phyloP scores from a whole-genome alignment of 352 stramenopile genomes.

The Phytophthora nicotianae region DNA sequence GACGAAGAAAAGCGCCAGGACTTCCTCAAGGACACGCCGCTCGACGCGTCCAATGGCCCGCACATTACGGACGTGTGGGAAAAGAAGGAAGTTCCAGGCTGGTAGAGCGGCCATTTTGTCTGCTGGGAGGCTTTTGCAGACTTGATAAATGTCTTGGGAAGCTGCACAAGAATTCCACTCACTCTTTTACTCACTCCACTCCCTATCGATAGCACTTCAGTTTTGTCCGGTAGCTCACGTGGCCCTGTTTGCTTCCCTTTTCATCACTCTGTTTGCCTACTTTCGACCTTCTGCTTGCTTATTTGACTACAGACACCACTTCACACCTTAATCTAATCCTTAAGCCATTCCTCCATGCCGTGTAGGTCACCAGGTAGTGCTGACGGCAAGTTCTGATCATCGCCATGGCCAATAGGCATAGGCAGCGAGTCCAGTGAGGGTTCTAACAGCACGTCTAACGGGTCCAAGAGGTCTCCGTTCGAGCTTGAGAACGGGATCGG shows the following conservation, averaged over 20 bases:
- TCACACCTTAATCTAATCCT: slow-evolving; percentile 59
- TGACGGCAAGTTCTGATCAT: slow-evolving; percentile 45
- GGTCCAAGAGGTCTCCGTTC: slow-evolving; percentile 49
- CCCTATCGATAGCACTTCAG: slow-evolving; percentile 13
- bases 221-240: slow-evolving; percentile 28
- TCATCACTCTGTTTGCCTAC: slow-evolving; percentile 3
- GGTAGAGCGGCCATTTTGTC: slow-evolving; percentile 41
- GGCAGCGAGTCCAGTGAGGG: slow-evolving; percentile 55
- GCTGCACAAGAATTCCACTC: slow-evolving; percentile 21
- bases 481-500: slow-evolving; percentile 49
- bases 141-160: slow-evolving; percentile 6
- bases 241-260: slow-evolving; percentile 5
- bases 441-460: slow-evolving; percentile 63
- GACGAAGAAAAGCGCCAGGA: slow-evolving; percentile 70
- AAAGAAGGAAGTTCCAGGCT: slow-evolving; percentile 69
- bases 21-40: slow-evolving; percentile 69
- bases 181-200: slow-evolving; percentile 26
- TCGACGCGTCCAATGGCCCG: slow-evolving; percentile 61
- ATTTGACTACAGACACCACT: slow-evolving; percentile 15
- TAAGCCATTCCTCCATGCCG: slow-evolving; percentile 81
- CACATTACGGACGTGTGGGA: slow-evolving; percentile 69
- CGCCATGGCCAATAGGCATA: slow-evolving; percentile 73
- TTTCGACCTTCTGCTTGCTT: slow-evolving; percentile 18
- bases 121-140: neutral
- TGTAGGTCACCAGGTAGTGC: slow-evolving; percentile 73